These are phyloP conservation scores for Hypoxylon sp. DNA, from an alignment of 2,329 filamentous ascomycete genomes.

Conservation along the genomic window DNA sequence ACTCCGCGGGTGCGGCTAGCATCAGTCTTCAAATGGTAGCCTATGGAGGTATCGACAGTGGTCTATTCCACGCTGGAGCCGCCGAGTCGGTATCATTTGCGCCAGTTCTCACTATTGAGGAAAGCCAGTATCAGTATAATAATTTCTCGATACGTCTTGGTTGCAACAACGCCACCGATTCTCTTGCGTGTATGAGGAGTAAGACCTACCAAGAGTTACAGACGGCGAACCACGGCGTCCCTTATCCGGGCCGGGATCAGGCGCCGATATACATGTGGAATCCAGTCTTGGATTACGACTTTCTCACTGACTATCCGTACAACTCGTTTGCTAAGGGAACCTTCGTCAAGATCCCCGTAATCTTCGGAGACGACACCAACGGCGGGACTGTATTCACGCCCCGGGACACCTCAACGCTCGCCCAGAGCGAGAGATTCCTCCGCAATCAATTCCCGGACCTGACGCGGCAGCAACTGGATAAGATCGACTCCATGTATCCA, in stretches of 20 bases:
- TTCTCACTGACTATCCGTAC: slow-evolving; percentile 67
- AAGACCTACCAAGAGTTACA: slow-evolving; percentile 61
- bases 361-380: slow-evolving; percentile 73
- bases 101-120: slow-evolving; percentile 61
- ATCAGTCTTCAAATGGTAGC: slow-evolving; percentile 75
- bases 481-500: slow-evolving; percentile 71
- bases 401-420: slow-evolving; percentile 60
- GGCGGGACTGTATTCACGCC: slow-evolving; percentile 76
- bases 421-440: slow-evolving; percentile 69
- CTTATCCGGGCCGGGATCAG: slow-evolving; percentile 55
- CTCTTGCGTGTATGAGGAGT: slow-evolving; percentile 63
- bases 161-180: slow-evolving; percentile 57
- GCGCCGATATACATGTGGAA: slow-evolving; percentile 68
- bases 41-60: slow-evolving; percentile 64
- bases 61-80: slow-evolving; percentile 67
- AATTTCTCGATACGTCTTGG: slow-evolving; percentile 62
- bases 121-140: slow-evolving; percentile 68
- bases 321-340: slow-evolving; percentile 63
- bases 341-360: slow-evolving; percentile 68
- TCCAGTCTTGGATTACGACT: slow-evolving; percentile 68
- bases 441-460: slow-evolving; percentile 71
- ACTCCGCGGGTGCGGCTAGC: slow-evolving; percentile 76
- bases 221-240: slow-evolving; percentile 59
- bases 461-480: slow-evolving; percentile 63
- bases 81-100: slow-evolving; percentile 69